Base-by-base conservation (phyloP, 2,329 filamentous ascomycete species). In the Neofusicoccum sp. region DNA sequence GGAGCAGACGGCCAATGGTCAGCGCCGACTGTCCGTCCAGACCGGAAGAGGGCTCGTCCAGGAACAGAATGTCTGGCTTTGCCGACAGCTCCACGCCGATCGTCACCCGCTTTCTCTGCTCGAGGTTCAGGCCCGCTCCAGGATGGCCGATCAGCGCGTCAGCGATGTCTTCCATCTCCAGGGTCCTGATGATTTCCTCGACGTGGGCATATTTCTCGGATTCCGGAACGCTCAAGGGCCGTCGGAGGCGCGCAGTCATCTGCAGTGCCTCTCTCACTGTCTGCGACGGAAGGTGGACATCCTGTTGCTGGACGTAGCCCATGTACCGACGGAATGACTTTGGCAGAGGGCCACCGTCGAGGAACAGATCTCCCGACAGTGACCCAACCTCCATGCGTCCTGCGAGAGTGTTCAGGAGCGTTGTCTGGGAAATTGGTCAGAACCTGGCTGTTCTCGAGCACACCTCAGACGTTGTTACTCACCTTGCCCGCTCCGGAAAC, bases 51-150 rank as follows among this genome's bases (percentile, higher is more conserved):
- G 93, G 93, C 75, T 97, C 93, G 69, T 97, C 93, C 41, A 97
- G 85, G 79, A 97, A 97, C 48, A 97, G 85, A 61, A 96, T 81
- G 57, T 96, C 81, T 6, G 93, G 93, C 78, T 95, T 96, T 6
- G 93, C 93, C 44, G 91, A 93, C 26, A 98, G 83, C 73, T 98
- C 93, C 16, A 98, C 93, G 76, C 91, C 93, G 65, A 97, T 96
- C 0, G 93, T 97, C 6, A 97, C 82, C 69, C 91, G 89, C 73
- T 88, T 88, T 24, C 85, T 80, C 71, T 88, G 31, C 20, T 20
- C 20, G 20, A 20, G 20, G 20, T 20, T 20, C 20, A 20, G 20
- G 20, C 20, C 20, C 20, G 79, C 79, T n/a, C 34, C 34, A n/a
- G 34, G 34, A 8, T 9, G 9, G 34, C 34, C 34, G 48, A 90